Percentiles rank a stretch among this genome's conserved stretches.
Evolutionary conservation across 78 protist species (phyloP).

Genomic region (Dictyostelium capitatum): DNA sequence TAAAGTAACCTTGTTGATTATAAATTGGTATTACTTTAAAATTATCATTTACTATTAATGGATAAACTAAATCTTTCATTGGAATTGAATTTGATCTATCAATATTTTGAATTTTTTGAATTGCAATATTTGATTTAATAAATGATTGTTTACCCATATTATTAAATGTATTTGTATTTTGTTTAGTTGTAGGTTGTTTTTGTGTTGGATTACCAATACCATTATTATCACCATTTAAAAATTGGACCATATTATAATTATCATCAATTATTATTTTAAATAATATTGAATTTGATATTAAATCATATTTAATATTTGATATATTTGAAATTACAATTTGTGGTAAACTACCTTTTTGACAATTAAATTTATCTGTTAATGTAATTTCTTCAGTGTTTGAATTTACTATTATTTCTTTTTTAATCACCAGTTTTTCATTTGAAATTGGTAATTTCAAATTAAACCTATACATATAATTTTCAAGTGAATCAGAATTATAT

Average conservation of each 20-base stretch:
- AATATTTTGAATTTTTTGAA: not conserved
- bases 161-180: not conserved
- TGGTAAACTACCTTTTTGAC: not conserved
- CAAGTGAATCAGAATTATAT: not conserved
- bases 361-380: not conserved
- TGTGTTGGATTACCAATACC: not conserved
- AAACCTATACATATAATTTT: not conserved
- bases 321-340: not conserved
- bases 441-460: not conserved
- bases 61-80: not conserved
- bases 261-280: not conserved
- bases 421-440: not conserved
- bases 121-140: too few relatives aligned
- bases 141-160: not conserved
- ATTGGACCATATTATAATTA: not conserved
- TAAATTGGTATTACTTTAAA: not conserved
- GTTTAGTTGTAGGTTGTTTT: not conserved
- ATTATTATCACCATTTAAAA: not conserved
- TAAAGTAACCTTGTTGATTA: not conserved
- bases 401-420: not conserved
- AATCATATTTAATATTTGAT: not conserved
- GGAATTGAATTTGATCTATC: not conserved
- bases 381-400: not conserved
- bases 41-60: not conserved
- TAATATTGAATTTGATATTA: not conserved